phyloP scores from a whole-genome alignment of 176 grass and related monocot species.

The Raddia distichophylla region DNA sequence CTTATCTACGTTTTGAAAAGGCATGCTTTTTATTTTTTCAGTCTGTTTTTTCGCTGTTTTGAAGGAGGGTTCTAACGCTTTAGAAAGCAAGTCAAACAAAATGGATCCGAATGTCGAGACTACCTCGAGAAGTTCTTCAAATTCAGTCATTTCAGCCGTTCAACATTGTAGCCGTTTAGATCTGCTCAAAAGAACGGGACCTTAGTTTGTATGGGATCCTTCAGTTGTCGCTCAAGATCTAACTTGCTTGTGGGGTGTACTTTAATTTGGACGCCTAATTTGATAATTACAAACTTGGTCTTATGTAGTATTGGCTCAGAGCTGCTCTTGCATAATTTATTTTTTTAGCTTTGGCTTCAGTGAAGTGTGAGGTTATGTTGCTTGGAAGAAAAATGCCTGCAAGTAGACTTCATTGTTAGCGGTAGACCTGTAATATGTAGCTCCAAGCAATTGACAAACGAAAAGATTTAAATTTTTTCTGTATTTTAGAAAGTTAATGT shows the following conservation, averaged over 20 bases:
- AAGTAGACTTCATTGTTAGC: not conserved
- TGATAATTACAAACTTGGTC: not conserved
- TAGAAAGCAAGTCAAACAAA: too few relatives aligned
- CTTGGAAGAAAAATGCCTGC: not conserved
- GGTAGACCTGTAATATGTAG: not conserved
- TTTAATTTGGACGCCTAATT: not conserved
- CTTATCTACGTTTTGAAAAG: too few relatives aligned
- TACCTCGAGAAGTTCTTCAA: too few relatives aligned
- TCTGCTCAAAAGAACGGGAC: too few relatives aligned
- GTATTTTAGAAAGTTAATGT: not conserved
- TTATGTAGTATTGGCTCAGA: not conserved
- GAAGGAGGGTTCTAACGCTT: too few relatives aligned
- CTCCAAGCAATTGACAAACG: not conserved
- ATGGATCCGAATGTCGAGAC: too few relatives aligned
- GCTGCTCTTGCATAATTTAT: not conserved
- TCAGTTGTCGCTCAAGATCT: not conserved
- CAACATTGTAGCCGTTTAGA: too few relatives aligned
- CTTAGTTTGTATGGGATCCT: not conserved
- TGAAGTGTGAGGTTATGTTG: too few relatives aligned
- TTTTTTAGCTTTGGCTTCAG: not conserved
- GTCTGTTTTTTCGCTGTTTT: too few relatives aligned
- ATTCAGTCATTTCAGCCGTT: too few relatives aligned
- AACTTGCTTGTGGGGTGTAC: not conserved
- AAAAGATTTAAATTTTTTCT: not conserved
- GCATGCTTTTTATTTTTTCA: too few relatives aligned